These are phyloP conservation scores for Filosporella fistucella DNA, from an alignment of 495 filamentous ascomycete genomes.

Conservation along the genomic window DNA sequence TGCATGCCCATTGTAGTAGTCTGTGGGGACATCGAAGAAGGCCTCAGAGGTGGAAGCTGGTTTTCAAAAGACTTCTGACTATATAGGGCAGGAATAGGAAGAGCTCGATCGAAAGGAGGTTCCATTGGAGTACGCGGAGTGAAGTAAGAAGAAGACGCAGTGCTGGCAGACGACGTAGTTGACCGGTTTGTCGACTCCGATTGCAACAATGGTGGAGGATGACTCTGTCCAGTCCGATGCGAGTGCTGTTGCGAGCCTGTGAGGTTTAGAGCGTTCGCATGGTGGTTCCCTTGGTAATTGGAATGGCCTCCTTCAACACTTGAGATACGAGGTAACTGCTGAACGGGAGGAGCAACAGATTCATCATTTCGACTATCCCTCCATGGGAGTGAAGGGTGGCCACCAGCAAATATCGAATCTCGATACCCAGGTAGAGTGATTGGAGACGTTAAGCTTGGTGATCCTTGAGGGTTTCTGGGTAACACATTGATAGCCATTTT, in stretches of 20 bases:
- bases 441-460: constrained; percentile 10
- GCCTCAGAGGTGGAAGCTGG: constrained; percentile 23
- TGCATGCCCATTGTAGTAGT: constrained; percentile 5
- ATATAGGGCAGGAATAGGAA: constrained; percentile 21
- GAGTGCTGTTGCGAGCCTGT: constrained; percentile 16
- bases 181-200: constrained; percentile 17
- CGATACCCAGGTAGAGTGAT: constrained; percentile 21
- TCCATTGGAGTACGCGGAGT: constrained; percentile 23
- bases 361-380: constrained; percentile 20
- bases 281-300: not conserved
- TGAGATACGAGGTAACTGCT: constrained; percentile 11
- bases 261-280: constrained; percentile 3
- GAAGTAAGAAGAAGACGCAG: constrained; percentile 17
- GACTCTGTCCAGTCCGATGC: constrained; percentile 12
- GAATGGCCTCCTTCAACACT: constrained; percentile 8
- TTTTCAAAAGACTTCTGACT: constrained; percentile 20
- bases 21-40: constrained; percentile 24
- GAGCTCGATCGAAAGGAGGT: constrained; percentile 20
- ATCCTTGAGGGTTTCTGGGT: constrained; percentile 4
- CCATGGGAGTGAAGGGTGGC: constrained; percentile 15
- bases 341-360: not conserved
- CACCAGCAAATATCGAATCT: constrained; percentile 15
- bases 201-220: constrained; percentile 14
- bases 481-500: constrained; percentile 3
- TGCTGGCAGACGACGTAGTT: constrained; percentile 18